phyloP scores from a whole-genome alignment of 2,329 filamentous ascomycete species.

The Arthroderma uncinatum region DNA sequence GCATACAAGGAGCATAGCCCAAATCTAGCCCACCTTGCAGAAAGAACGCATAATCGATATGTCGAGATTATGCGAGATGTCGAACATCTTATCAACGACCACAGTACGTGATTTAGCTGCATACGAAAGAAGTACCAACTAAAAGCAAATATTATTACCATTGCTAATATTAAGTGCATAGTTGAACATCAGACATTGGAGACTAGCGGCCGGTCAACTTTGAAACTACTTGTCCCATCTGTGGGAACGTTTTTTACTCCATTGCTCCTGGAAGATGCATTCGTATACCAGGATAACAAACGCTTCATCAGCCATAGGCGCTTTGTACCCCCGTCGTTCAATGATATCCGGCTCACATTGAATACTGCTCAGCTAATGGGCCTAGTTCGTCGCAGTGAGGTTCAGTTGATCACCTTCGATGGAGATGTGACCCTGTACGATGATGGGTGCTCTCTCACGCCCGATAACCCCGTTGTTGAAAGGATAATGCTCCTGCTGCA shows the following conservation, averaged over 20 bases:
- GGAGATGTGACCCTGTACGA: conserved; percentile 95
- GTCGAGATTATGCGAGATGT: conserved; percentile 93
- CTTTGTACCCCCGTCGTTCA: conserved; percentile 94
- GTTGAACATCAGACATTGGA: conserved; percentile 59
- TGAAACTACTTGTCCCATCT: conserved; percentile 81
- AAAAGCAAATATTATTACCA: background rate
- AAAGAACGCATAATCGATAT: conserved; percentile 75
- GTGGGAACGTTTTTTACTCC: conserved; percentile 92
- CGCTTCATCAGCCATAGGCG: conserved; percentile 81
- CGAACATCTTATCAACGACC: conserved; percentile 80
- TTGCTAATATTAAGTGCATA: conserved; percentile 26
- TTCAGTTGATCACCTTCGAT: conserved; percentile 89
- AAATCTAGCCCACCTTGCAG: conserved; percentile 58
- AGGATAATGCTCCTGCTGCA: conserved; percentile 59
- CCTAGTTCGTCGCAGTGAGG: conserved; percentile 58
- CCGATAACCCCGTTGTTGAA: conserved; percentile 64
- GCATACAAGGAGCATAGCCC: conserved; percentile 61
- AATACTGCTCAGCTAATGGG: conserved; percentile 94
- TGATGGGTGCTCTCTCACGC: conserved; percentile 68
- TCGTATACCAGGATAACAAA: conserved; percentile 75
- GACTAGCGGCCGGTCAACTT: conserved; percentile 65
- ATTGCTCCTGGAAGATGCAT: conserved; percentile 75
- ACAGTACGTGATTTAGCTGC: conserved; percentile 50
- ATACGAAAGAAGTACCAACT: background rate
- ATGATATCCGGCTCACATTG: conserved; percentile 82